Base-by-base conservation (phyloP, 1,139 yeast genomes). In the Lodderomyces orthopsilosis region DNA sequence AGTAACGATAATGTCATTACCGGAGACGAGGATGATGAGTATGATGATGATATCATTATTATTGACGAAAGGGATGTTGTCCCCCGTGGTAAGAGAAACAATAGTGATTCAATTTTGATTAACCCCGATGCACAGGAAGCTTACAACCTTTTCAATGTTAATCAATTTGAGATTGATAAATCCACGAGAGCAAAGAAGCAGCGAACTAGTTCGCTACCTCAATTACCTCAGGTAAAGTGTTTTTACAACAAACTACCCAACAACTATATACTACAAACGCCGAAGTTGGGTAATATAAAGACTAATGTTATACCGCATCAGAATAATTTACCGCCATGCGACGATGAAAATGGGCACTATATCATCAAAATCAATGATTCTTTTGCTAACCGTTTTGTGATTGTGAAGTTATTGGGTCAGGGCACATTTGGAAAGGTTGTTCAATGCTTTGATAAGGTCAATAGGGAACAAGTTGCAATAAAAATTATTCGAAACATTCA, bases 341-440 rank as follows among this genome's bases (percentile, higher is more conserved):
- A 77, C 49, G 96, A 89, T 59, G 81, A 81, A 41, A 90, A 88
- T 51, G 96, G 96, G 0, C 94, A 90, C 62, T 89, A 87, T 58
- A 77, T 86, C 40, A 82, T 85, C 33, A 78, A 72, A 44, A 64
- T 74, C 12, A 80, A 82, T 47, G 81, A 82, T 37, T 53, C 63
- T 3, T 83, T 85, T 61, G 85, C 91, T 26, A 79, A 84, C 52
- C 70, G 95, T 41, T 83, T 85, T 55, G 65, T 79, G 21, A 83
- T 87, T 15, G 68, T 77, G 28, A 75, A 83, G 44, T 68, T 89
- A 42, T 69, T 94, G 47, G 99, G 99, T 18, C 98, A 93, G 58
- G 99, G 99, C 6, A 94, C 98, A 0, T 94, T 93, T 69, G 98
- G 98, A 15, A 93, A 91, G 60, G 99, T 94, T 12, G 85, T 90